Percentiles rank a stretch among this genome's conserved stretches.
Conservation (phyloP, 2,329 filamentous ascomycete species). For the Eurotiales sp. region DNA sequence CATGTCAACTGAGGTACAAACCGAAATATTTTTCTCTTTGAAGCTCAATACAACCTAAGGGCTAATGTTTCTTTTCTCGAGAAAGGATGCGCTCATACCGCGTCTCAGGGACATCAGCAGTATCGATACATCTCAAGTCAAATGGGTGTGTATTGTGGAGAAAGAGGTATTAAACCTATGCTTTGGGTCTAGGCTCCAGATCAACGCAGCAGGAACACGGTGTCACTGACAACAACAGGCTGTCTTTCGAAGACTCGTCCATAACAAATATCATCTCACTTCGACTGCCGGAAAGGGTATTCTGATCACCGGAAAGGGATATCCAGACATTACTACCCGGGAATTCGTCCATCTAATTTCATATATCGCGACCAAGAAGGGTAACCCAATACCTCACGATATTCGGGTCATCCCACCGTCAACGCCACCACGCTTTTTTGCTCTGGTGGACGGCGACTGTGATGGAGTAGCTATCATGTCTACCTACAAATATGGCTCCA, state of each 20-base stretch:
- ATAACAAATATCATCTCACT: conserved; percentile 44
- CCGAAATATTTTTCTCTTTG: not conserved
- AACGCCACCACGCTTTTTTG: conserved; percentile 44
- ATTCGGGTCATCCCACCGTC: conserved; percentile 20
- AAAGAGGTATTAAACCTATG: conserved; percentile 64
- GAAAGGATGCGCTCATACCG: conserved; percentile 54
- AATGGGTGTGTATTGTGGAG: conserved; percentile 61
- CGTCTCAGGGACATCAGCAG: conserved; percentile 42
- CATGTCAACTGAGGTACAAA: conserved; percentile 28
- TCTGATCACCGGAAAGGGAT: conserved; percentile 62
- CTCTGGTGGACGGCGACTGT: conserved; percentile 58
- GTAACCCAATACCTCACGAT: not conserved
- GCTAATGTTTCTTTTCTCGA: not conserved
- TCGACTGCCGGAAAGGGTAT: conserved; percentile 46
- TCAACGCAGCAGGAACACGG: no score
- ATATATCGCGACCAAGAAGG: conserved; percentile 20
- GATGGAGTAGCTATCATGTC: conserved; percentile 61
- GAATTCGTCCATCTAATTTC: conserved; percentile 49
- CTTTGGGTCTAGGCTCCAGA: no score
- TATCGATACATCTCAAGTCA: conserved; percentile 43
- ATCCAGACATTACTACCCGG: conserved; percentile 58
- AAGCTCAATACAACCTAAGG: not conserved
- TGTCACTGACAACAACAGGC: conserved; percentile 41
- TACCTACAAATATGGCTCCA: conserved; percentile 61
- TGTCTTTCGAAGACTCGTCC: conserved; percentile 55